Conservation (phyloP, 2,329 filamentous ascomycete genomes). For the Talaromyces atroroseus region DNA sequence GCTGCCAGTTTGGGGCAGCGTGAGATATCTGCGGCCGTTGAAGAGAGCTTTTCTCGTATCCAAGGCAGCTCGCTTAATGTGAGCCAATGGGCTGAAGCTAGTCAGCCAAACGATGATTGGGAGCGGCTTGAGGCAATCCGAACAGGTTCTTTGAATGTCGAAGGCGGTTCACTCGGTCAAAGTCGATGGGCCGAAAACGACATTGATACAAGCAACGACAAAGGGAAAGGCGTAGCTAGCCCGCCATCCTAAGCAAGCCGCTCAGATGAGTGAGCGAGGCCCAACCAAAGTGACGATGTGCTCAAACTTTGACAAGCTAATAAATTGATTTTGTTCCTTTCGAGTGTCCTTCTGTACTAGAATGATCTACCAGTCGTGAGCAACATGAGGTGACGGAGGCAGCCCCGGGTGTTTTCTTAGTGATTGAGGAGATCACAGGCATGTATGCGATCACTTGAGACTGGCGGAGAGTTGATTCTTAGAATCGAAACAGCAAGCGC, state of each 20-base stretch:
- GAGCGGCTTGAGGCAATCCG: neutral
- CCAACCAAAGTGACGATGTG: neutral
- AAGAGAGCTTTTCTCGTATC: neutral
- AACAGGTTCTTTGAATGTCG: neutral
- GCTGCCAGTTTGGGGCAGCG: neutral
- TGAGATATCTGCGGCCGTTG: neutral
- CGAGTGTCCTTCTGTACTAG: neutral
- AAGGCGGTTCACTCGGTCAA: neutral
- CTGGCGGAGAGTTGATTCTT: too few relatives aligned
- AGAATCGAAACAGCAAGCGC: too few relatives aligned
- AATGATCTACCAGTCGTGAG: neutral
- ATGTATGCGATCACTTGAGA: too few relatives aligned
- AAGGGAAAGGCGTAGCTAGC: neutral
- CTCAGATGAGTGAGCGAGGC: neutral
- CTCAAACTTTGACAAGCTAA: neutral
- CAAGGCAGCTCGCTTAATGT: neutral
- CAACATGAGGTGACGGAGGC: neutral
- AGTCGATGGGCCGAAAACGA: neutral
- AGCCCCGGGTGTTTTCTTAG: neutral
- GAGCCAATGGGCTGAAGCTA: neutral
- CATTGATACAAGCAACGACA: neutral
- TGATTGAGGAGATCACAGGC: neutral
- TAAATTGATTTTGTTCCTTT: neutral
- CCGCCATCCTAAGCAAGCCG: neutral
- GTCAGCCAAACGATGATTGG: neutral